Percentiles rank a stretch among this genome's conserved stretches.
Conservation (phyloP, 768 basidiomycete species). For the Lanmaoa pseudosensibilis region DNA sequence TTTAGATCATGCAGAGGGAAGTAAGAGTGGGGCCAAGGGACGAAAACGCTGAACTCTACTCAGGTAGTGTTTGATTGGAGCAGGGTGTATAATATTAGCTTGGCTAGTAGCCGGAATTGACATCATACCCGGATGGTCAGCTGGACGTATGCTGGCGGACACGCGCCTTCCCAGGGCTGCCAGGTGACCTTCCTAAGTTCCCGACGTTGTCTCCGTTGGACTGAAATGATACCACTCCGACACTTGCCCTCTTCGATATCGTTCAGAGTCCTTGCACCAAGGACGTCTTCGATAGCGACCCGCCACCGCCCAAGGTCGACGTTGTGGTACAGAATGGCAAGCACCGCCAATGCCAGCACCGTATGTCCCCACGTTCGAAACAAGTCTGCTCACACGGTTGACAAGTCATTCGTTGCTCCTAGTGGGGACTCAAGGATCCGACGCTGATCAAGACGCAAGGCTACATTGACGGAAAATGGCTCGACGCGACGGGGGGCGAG, state of each 20-base stretch:
- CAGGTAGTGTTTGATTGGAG: not conserved
- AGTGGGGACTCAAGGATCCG: conserved; percentile 80
- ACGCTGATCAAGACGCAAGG: conserved; percentile 73
- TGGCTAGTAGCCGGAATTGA: not conserved
- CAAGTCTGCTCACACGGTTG: not conserved
- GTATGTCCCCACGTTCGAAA: conserved; percentile 32
- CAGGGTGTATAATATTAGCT: not conserved
- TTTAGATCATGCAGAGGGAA: conserved; percentile 51
- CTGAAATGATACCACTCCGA: conserved; percentile 16
- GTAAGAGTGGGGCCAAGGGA: conserved; percentile 23
- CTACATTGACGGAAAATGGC: conserved; percentile 84
- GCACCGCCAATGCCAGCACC: conserved; percentile 34
- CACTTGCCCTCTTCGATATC: conserved; percentile 16
- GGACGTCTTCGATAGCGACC: conserved; percentile 3
- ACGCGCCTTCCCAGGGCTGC: conserved; percentile 1
- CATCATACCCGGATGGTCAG: not conserved
- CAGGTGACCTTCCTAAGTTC: conserved; percentile 7
- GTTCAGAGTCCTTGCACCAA: conserved; percentile 22
- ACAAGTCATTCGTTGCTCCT: not conserved
- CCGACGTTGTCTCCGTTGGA: not conserved
- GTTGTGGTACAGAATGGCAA: conserved; percentile 52
- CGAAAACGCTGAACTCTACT: conserved; percentile 25
- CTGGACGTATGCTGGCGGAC: not conserved
- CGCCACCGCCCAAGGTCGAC: conserved; percentile 9
- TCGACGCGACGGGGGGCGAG: conserved; percentile 72